A percentile compares a stretch with the other conserved stretches of the same genome.
phyloP scores from a whole-genome alignment of 768 basidiomycete genomes.

The Naganishia kalamii region DNA sequence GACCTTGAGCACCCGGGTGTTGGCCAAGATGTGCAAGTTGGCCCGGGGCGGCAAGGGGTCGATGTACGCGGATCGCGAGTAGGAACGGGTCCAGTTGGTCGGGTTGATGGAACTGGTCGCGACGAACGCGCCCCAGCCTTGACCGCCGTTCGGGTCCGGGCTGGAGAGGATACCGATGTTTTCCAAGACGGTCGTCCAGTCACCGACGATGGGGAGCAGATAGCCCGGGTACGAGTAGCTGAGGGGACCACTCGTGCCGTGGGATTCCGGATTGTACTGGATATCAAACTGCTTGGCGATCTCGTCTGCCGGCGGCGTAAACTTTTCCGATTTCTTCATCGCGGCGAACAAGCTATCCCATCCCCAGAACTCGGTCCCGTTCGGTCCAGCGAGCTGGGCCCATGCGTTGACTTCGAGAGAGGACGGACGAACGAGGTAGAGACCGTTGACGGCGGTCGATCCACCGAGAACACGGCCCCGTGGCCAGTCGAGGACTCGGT shows the following conservation, averaged over 20 bases:
- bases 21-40: constrained; percentile 61
- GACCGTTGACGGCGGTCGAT: constrained; percentile 63
- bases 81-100: constrained; percentile 59
- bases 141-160: constrained; percentile 52
- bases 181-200: constrained; percentile 57
- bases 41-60: constrained; percentile 59
- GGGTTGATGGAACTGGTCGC: constrained; percentile 60
- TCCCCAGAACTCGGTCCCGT: constrained; percentile 48
- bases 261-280: constrained; percentile 50
- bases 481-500: constrained; percentile 55
- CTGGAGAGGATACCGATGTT: constrained; percentile 50
- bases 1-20: constrained; percentile 58
- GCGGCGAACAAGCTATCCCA: constrained; percentile 52
- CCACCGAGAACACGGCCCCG: constrained; percentile 64
- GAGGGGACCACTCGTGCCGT: constrained; percentile 54
- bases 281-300: constrained; percentile 51
- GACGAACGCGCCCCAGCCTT: constrained; percentile 55
- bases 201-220: constrained; percentile 53
- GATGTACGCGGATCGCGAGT: constrained; percentile 61
- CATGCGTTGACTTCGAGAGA: constrained; percentile 53
- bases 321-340: constrained; percentile 57
- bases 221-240: constrained; percentile 35
- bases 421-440: constrained; percentile 60
- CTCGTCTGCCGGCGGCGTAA: constrained; percentile 52
- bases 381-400: constrained; percentile 48